Conservation (phyloP, 1,139 yeast genomes). For the Hyphopichia burtonii region DNA sequence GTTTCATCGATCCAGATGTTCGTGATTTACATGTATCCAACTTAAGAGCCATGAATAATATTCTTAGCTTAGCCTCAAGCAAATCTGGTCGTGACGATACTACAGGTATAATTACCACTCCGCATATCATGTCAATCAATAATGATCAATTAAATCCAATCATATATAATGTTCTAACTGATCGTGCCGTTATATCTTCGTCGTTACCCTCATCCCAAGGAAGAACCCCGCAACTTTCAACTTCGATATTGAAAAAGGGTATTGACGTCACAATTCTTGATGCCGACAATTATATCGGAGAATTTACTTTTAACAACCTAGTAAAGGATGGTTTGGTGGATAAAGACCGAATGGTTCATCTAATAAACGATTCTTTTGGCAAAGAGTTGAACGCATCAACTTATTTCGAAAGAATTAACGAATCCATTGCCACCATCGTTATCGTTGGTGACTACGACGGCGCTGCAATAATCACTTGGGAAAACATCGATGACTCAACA, state of each 20-base stretch:
- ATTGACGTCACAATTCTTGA: conserved; percentile 57
- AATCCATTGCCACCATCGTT: conserved; percentile 69
- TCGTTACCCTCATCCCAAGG: conserved; percentile 78
- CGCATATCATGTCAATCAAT: conserved; percentile 45
- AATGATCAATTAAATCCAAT: conserved; percentile 68
- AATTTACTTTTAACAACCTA: conserved; percentile 45
- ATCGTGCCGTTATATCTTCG: conserved; percentile 88
- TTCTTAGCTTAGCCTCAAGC: conserved; percentile 29
- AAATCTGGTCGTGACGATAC: conserved; percentile 38
- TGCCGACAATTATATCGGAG: conserved; percentile 24
- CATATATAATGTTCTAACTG: conserved; percentile 84
- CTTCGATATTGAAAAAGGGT: conserved; percentile 82
- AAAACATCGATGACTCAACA: conserved; percentile 17
- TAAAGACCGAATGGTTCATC: conserved; percentile 49
- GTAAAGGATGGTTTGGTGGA: conserved; percentile 52
- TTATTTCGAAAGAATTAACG: conserved; percentile 64
- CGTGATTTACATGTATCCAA: conserved; percentile 57
- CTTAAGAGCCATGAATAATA: conserved; percentile 51
- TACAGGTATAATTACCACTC: conserved; percentile 44
- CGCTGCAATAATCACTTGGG: conserved; percentile 88
- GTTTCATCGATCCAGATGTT: conserved; percentile 42
- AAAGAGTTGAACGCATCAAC: conserved; percentile 60
- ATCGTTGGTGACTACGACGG: conserved; percentile 96
- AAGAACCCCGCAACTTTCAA: conserved; percentile 63
- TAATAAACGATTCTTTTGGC: conserved; percentile 81